Base-by-base conservation (phyloP, 768 basidiomycete species). In the Asterophora parasitica region DNA sequence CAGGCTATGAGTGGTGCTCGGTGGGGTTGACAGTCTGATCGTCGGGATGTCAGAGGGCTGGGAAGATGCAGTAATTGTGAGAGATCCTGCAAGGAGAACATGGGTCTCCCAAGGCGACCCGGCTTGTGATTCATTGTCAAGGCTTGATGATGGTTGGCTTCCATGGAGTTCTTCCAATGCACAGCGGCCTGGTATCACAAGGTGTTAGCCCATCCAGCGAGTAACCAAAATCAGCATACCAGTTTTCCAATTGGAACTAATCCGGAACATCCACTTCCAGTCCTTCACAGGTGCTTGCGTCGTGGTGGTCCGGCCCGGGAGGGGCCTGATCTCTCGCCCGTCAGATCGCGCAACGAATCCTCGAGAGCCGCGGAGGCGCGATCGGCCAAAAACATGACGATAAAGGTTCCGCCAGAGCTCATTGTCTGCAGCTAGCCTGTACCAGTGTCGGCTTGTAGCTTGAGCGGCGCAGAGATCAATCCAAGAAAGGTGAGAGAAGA, bases 241-340 rank as follows among this genome's bases (percentile, higher is more conserved):
- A 65, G 68, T 85, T 61, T 76, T 77, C 88, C 88, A 91, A 55
- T 90, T 90, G 12, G 81, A 81, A 56, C 85, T 88, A 52, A 89
- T 85, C 46, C 85, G 76, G 63, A 88, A 90, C 87, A 90, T 88
- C 78, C 79, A 85, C 64, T 87, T 89, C 88, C 88, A 91, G 59
- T 88, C 81, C 59, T 74, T 78, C 38, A 65, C 49, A 26, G 68
- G 61, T 30, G 65, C 61, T 15, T 66, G 59, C 15, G 70, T 66
- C 26, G 58, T 57, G 49, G 66, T 53, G 4, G 69, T 76, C 60
- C 82, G 65, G 20, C 71, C 73, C 9, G 85, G 86, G 23, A 90
- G 66, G 2, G 76, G 70, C 56, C 72, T 81, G 17, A 82, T 64
- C 59, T 80, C 74, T 49, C 80, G 70, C 4, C 80, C 81, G 57